These are phyloP conservation scores for Pterocarpus macrocarpus DNA, from an alignment of 306 rosid genomes.

Conservation along the genomic window DNA sequence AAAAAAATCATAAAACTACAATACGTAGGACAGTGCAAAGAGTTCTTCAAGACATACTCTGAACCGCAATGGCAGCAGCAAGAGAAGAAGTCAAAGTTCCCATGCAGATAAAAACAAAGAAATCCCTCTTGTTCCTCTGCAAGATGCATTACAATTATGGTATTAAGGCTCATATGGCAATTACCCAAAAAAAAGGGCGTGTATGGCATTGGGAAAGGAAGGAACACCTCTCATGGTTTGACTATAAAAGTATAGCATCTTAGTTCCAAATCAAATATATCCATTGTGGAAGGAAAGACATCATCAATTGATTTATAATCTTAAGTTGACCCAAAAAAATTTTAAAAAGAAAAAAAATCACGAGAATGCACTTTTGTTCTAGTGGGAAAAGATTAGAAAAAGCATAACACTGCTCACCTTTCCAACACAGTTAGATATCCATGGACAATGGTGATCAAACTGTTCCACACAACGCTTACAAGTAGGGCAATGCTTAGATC, in stretches of 20 bases:
- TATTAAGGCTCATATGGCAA: slow-evolving; percentile 36
- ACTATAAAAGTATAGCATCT: not conserved
- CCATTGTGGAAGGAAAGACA: slow-evolving; percentile 16
- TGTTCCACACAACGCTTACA: slow-evolving; percentile 96
- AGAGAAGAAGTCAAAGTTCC: slow-evolving; percentile 66
- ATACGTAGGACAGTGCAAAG: slow-evolving; percentile 38
- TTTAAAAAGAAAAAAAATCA: slow-evolving; percentile 14
- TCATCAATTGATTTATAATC: slow-evolving; percentile 2
- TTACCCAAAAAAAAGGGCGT: not conserved
- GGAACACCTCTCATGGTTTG: slow-evolving; percentile 2
- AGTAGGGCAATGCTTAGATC: slow-evolving; percentile 95
- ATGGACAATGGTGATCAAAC: slow-evolving; percentile 99
- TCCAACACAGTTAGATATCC: slow-evolving; percentile 99
- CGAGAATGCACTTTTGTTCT: slow-evolving; percentile 29
- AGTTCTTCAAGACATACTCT: slow-evolving; percentile 67
- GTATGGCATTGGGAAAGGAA: slow-evolving; percentile 29
- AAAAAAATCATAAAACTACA: slow-evolving; percentile 33
- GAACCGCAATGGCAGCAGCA: slow-evolving; percentile 63
- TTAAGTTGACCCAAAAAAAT: not conserved
- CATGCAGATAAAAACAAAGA: slow-evolving; percentile 79
- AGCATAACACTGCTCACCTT: slow-evolving; percentile 65
- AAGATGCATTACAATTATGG: slow-evolving; percentile 54
- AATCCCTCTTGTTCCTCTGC: slow-evolving; percentile 96
- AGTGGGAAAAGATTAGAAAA: slow-evolving; percentile 3
- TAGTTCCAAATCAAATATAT: slow-evolving; percentile 32